Percentiles rank a stretch among this genome's conserved stretches.
phyloP scores from a whole-genome alignment of 2,329 filamentous ascomycete genomes.

The Trichoderma asperellum region DNA sequence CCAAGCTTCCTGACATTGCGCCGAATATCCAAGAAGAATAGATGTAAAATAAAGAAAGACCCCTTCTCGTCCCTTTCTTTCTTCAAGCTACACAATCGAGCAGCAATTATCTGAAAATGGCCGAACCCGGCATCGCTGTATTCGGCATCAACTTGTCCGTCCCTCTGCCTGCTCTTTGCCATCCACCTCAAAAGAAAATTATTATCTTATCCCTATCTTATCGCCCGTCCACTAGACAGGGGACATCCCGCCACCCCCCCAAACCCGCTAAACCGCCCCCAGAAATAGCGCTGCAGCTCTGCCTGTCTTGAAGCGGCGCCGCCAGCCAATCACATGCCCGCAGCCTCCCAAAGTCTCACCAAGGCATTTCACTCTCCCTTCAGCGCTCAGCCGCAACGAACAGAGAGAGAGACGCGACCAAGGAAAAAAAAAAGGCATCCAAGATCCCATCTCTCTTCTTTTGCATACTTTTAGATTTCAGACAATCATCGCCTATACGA shows the following conservation, averaged over 20 bases:
- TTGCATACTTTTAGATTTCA: not conserved
- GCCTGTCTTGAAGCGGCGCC: not conserved
- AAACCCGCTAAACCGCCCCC: not conserved
- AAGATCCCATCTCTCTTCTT: not conserved
- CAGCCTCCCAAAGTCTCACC: not conserved
- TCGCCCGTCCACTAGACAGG: conserved; percentile 15
- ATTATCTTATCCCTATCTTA: conserved; percentile 21
- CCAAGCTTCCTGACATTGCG: conserved; percentile 18
- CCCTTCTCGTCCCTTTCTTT: not conserved
- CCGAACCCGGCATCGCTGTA: not conserved
- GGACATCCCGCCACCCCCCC: conserved; percentile 13
- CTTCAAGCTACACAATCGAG: not conserved
- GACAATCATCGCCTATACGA: not conserved
- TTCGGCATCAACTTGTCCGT: not conserved
- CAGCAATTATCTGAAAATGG: not conserved
- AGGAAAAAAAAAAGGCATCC: not conserved
- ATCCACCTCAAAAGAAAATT: not conserved
- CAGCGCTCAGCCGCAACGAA: conserved; percentile 2
- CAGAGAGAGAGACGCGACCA: conserved; percentile 12
- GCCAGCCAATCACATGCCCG: conserved; percentile 19
- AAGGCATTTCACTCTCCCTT: conserved; percentile 15
- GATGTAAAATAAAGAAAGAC: not conserved
- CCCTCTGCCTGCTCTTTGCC: not conserved
- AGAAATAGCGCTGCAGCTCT: conserved; percentile 15
- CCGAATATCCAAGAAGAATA: not conserved